Base-by-base conservation (phyloP, 2,329 filamentous ascomycete species). In the Helotiales sp. region DNA sequence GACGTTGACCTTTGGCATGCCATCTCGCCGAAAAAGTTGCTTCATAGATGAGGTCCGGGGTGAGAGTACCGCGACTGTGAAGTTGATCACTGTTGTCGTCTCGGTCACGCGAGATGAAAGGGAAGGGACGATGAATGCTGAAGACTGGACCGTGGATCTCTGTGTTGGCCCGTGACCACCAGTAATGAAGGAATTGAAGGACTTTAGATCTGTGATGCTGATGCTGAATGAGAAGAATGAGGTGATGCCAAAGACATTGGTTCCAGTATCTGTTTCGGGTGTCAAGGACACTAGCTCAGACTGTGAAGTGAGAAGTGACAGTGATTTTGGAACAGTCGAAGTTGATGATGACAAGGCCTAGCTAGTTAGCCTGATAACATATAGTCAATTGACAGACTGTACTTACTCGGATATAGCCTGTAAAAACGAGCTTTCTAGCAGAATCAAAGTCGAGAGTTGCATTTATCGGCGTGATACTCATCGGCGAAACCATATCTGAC, bases 401-500 rank as follows among this genome's bases (percentile, higher is more conserved):
- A 33, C 58, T 40, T 58, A 67, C 66, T 38, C 64, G 54, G 22
- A 67, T 63, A 25, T 48, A 54, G 0, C 66, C 64, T 3, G 49
- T 59, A n/a, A 67, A 63, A 1, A 61, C 29, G 8, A 66, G 27
- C 10, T 49, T 56, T 27, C 60, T 64, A 34, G 30, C 12, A 7
- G 7, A 4, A 17, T 60, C 54, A 25, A 68, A 64, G 44, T 68
- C 63, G 25, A 66, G 56, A 10, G 57, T 65, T 9, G 56, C 52
- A 54, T 77, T 75, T 38, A 83, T 79, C 3, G 84, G 83, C 74
- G 86, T 86, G 64, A 86, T 75, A 5, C 74, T 73, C 67, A 85
- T 84, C 0, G 83, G 81, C 3, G 71, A 70, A 55, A 86, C 77
- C 1, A 79, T 75, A 30, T 79, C 78, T 0, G 78, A 77, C 3